Evolutionary conservation across 805 yeast genomes (phyloP), one percentile per base, ranked within the genome.

Genomic region (Wickerhamiella shivajii): DNA sequence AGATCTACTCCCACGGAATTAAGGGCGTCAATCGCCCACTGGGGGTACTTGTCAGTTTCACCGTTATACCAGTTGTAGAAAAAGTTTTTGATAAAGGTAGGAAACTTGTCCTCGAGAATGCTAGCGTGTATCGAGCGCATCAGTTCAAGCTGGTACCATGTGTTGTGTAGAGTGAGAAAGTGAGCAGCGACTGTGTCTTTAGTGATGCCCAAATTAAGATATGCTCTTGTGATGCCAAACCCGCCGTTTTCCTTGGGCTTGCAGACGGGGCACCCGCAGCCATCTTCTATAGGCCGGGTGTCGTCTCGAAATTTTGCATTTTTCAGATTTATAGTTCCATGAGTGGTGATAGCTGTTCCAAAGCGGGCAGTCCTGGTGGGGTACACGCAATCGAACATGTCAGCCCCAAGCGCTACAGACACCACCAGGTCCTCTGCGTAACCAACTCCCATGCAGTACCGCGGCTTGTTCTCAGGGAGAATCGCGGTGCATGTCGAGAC

Each of bases 381-480:
- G 40, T 59, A 61, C 4, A 61, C 66, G 34, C 66, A 62, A 39
- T 61, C 66, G 43, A 61, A 61, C 51, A 61, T 45, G 39, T 61
- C 66, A 2, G 65, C 66, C 1, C 66, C 66, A 24, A 61, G 50
- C 2, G 66, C 66, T 5, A 61, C 67, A 1, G 61, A 54, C 6
- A 61, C 67, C 4, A 61, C 60, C 39, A 61, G 44, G 39, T 61
- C 66, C 39, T 61, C 66, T 6, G 67, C 67, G 35, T 62, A 62
- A 12, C 66, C 66, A 4, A 61, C 64, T 11, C 66, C 66, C 66
- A 61, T 61, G 42, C 63, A 59, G 39, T 61, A 61, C 13, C 63
- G 49, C 1, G 67, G 67, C 43, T 61, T 61, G 37, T 49, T 38
- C 24, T 52, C 50, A 8, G 66, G 66, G 6, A 61, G 47, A 10